phyloP scores from a whole-genome alignment of 306 rosid species.

The Trichosanthes truncata region DNA sequence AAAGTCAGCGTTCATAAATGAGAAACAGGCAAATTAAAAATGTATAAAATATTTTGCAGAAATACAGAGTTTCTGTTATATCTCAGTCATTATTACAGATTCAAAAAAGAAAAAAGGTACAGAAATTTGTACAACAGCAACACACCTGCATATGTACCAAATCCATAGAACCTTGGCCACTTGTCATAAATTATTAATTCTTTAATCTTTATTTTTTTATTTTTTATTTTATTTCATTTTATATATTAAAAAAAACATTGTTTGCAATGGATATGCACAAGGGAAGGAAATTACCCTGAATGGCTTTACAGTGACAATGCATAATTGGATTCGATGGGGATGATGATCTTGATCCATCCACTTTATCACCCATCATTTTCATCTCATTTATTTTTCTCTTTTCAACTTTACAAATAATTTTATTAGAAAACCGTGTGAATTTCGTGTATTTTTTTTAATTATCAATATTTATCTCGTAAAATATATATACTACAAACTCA shows the following conservation, averaged over 20 bases:
- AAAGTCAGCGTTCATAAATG: slow-evolving; percentile 1
- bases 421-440: neutral
- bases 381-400: neutral
- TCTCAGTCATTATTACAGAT: neutral
- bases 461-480: too few species aligned
- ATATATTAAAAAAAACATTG: neutral
- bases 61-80: neutral
- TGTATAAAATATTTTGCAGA: neutral
- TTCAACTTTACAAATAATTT: neutral
- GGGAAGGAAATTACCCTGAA: neutral
- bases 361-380: neutral
- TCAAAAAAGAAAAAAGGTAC: neutral
- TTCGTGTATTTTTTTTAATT: neutral
- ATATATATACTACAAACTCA: too few species aligned
- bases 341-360: neutral
- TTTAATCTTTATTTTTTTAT: neutral
- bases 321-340: too few species aligned
- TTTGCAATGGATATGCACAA: neutral
- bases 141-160: slow-evolving; percentile 6
- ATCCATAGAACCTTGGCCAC: slow-evolving; percentile 3
- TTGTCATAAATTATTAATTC: neutral
- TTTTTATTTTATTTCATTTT: neutral
- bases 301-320: neutral
- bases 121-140: slow-evolving; percentile 3
- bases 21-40: neutral